phyloP scores from a whole-genome alignment of 805 yeast species.

The Starmerella apis region DNA sequence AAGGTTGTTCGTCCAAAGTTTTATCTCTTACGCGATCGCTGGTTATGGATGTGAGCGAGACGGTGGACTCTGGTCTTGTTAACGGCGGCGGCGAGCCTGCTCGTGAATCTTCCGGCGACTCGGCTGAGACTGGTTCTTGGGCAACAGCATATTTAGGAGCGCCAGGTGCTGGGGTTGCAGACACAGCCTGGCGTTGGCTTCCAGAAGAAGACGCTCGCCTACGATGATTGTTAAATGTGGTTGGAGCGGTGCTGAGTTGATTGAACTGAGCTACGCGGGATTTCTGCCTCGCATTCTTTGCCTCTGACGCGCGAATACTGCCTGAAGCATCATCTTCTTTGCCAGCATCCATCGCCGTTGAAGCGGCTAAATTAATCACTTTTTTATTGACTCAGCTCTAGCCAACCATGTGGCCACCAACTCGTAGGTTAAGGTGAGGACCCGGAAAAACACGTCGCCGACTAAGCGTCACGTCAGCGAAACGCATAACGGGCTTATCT shows the following conservation, averaged over 20 bases:
- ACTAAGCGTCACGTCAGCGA: constrained; percentile 8
- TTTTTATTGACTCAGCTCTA: constrained; percentile 8
- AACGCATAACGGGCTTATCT: constrained; percentile 4
- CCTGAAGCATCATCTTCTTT: not conserved
- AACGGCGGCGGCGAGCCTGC: constrained; percentile 18
- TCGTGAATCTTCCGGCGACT: constrained; percentile 19
- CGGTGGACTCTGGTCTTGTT: constrained; percentile 11
- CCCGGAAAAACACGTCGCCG: constrained; percentile 6
- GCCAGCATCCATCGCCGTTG: constrained; percentile 4
- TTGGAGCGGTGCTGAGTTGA: constrained; percentile 18
- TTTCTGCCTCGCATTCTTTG: constrained; percentile 14
- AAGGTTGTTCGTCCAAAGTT: constrained; percentile 10
- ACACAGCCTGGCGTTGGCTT: not conserved
- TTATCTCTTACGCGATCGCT: constrained; percentile 13
- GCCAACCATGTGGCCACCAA: constrained; percentile 1
- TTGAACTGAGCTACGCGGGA: constrained; percentile 25
- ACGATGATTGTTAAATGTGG: constrained; percentile 11
- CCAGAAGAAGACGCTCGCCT: constrained; percentile 13
- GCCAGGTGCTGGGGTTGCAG: not conserved
- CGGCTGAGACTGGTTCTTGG: constrained; percentile 22
- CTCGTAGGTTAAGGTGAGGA: not conserved
- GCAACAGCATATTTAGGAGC: not conserved
- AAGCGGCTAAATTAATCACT: constrained; percentile 1
- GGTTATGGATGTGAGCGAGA: constrained; percentile 15
- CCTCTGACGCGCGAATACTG: not conserved